These are phyloP conservation scores for Obelidium mucronatum DNA, from an alignment of 192 early-diverging fungal species.

Conservation along the genomic window DNA sequence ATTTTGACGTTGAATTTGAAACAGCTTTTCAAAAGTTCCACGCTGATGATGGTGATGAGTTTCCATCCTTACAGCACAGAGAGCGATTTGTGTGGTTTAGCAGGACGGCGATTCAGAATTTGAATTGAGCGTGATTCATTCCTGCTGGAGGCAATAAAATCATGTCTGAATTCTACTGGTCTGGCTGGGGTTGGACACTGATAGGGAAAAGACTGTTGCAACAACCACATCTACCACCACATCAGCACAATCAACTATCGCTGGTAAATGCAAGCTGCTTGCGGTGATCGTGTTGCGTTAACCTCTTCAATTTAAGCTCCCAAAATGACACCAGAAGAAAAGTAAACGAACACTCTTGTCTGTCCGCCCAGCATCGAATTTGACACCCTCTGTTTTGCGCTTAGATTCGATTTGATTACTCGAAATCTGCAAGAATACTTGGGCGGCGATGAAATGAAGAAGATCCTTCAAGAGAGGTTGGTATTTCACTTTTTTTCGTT, in stretches of 20 bases:
- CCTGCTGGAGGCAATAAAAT: not conserved
- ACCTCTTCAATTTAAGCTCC: not conserved
- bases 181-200: slow-evolving; percentile 19
- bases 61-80: too few relatives aligned
- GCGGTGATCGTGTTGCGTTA: too few relatives aligned
- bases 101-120: not conserved
- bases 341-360: slow-evolving; percentile 18
- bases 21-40: too few relatives aligned
- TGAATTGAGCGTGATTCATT: not conserved
- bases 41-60: too few relatives aligned
- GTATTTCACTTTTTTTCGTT: too few relatives aligned
- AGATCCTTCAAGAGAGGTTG: slow-evolving; percentile 79
- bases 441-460: slow-evolving; percentile 85
- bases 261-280: not conserved
- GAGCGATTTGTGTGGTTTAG: too few relatives aligned
- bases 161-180: slow-evolving; percentile 1
- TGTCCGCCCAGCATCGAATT: not conserved
- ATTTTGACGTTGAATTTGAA: too few relatives aligned
- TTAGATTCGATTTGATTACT: slow-evolving; percentile 80
- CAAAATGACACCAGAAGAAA: slow-evolving; percentile 45
- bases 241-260: too few relatives aligned
- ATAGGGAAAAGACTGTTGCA: not conserved
- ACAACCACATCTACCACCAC: not conserved
- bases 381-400: not conserved
- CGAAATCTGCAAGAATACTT: slow-evolving; percentile 95